Conservation (phyloP, 1,139 yeast genomes). For the Geotrichum candidum region DNA sequence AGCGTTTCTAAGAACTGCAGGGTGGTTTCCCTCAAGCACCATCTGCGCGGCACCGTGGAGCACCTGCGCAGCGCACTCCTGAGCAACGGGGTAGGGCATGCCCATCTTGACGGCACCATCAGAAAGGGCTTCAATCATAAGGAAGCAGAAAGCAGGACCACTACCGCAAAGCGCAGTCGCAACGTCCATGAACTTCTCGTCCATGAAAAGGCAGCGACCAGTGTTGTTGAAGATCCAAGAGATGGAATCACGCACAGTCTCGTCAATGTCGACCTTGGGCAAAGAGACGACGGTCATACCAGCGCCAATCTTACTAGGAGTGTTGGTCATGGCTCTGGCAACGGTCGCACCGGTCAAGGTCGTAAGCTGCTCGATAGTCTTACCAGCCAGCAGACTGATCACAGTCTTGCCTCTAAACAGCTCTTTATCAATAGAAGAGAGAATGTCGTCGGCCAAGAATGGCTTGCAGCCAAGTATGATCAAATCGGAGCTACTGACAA, state of each 20-base stretch:
- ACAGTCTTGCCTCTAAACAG: constrained; percentile 54
- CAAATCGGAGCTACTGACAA: constrained; percentile 60
- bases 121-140: constrained; percentile 84
- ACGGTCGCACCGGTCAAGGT: constrained; percentile 48
- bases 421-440: constrained; percentile 37
- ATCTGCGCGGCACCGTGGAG: constrained; percentile 94
- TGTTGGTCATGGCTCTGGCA: constrained; percentile 95
- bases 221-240: constrained; percentile 61
- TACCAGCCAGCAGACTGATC: constrained; percentile 87
- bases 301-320: constrained; percentile 83
- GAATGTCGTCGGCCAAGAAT: constrained; percentile 58
- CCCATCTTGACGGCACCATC: constrained; percentile 97
- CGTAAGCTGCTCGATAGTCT: constrained; percentile 66
- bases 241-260: constrained; percentile 47
- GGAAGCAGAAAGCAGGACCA: constrained; percentile 90
- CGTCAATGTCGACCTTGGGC: constrained; percentile 36
- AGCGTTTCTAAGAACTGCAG: constrained; percentile 81
- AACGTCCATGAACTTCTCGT: constrained; percentile 86
- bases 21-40: constrained; percentile 75
- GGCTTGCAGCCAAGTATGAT: constrained; percentile 86
- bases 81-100: constrained; percentile 76
- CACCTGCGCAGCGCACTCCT: constrained; percentile 89
- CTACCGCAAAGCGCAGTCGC: constrained; percentile 94
- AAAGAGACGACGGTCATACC: constrained; percentile 82
- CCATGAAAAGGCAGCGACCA: constrained; percentile 39